Conservation (phyloP, 805 yeast genomes). For the Kuraishia borneana region DNA sequence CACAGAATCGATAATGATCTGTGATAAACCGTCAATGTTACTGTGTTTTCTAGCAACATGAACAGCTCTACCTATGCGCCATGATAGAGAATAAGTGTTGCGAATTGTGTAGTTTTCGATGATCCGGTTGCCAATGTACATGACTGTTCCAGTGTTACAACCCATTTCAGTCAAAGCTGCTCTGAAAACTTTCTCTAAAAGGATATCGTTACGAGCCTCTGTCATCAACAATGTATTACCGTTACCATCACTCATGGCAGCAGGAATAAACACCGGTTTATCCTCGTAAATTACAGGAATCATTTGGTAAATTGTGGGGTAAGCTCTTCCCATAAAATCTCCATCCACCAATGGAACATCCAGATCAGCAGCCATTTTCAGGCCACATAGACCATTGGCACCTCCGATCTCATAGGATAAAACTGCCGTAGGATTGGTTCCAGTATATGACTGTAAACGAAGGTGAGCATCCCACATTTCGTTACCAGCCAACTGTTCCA, state of each 20-base stretch:
- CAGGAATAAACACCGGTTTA: slow-evolving; percentile 15
- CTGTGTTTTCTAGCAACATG: slow-evolving; percentile 22
- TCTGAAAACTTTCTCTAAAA: slow-evolving; percentile 26
- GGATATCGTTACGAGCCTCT: slow-evolving; percentile 18
- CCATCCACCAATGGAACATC: slow-evolving; percentile 23
- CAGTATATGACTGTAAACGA: slow-evolving; percentile 15
- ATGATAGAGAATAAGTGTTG: slow-evolving; percentile 25
- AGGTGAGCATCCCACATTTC: slow-evolving; percentile 23
- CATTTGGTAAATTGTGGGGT: slow-evolving; percentile 31
- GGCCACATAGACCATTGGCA: slow-evolving; percentile 25
- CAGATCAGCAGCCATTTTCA: slow-evolving; percentile 12
- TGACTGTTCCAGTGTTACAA: slow-evolving; percentile 26
- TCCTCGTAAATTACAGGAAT: slow-evolving; percentile 16
- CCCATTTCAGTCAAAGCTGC: slow-evolving; percentile 32
- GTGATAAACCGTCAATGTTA: slow-evolving; percentile 22
- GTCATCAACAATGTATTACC: slow-evolving; percentile 25
- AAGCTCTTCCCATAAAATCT: slow-evolving; percentile 39
- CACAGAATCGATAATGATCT: slow-evolving; percentile 23
- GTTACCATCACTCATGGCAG: slow-evolving; percentile 24
- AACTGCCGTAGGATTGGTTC: slow-evolving; percentile 19
- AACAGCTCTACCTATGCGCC: slow-evolving; percentile 37
- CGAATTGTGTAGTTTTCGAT: slow-evolving; percentile 9
- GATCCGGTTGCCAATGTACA: slow-evolving; percentile 10
- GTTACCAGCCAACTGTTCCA: slow-evolving; percentile 28
- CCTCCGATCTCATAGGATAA: slow-evolving; percentile 33